A percentile compares a stretch with the other conserved stretches of the same genome.
These are phyloP conservation scores for Cladorrhinum samala DNA, from an alignment of 495 filamentous ascomycete species.

Conservation along the genomic window DNA sequence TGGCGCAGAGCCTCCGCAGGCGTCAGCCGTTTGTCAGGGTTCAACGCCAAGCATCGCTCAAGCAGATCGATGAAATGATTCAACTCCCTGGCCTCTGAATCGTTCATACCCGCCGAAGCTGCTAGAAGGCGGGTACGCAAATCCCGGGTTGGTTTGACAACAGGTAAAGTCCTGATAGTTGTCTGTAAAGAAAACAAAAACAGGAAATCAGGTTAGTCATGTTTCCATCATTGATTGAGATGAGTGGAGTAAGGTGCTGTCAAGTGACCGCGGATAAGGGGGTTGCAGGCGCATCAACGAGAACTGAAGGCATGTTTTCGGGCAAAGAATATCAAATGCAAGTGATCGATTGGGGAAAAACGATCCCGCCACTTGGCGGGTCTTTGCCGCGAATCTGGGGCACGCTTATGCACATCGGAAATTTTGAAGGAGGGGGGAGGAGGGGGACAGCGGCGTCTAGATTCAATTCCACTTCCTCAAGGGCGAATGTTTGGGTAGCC, in stretches of 20 bases:
- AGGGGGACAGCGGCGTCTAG: background rate
- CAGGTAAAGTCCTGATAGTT: slow-evolving; percentile 59
- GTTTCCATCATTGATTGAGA: background rate
- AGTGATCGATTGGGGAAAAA: background rate
- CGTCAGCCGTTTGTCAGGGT: slow-evolving; percentile 88
- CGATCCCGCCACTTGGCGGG: background rate
- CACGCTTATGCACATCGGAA: slow-evolving; percentile 5
- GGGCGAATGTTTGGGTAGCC: background rate
- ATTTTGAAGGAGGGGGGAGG: background rate
- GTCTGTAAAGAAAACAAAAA: slow-evolving; percentile 37
- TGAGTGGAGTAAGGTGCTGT: too few species aligned
- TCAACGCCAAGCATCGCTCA: slow-evolving; percentile 78
- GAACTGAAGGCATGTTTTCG: background rate
- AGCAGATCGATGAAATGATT: slow-evolving; percentile 77
- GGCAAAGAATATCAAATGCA: background rate
- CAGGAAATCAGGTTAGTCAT: slow-evolving; percentile 20
- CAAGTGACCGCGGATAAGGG: background rate
- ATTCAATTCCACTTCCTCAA: too few species aligned
- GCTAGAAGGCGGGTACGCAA: slow-evolving; percentile 69
- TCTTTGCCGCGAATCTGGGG: background rate
- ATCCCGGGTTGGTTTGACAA: slow-evolving; percentile 77
- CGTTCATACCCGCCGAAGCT: slow-evolving; percentile 65
- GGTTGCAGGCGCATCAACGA: background rate
- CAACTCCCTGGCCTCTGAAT: slow-evolving; percentile 71
- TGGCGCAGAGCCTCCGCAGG: slow-evolving; percentile 83